Percentiles rank a stretch among this genome's conserved stretches.
phyloP scores from a whole-genome alignment of 345 rosid species.

The Eucalyptus erythrocorys region DNA sequence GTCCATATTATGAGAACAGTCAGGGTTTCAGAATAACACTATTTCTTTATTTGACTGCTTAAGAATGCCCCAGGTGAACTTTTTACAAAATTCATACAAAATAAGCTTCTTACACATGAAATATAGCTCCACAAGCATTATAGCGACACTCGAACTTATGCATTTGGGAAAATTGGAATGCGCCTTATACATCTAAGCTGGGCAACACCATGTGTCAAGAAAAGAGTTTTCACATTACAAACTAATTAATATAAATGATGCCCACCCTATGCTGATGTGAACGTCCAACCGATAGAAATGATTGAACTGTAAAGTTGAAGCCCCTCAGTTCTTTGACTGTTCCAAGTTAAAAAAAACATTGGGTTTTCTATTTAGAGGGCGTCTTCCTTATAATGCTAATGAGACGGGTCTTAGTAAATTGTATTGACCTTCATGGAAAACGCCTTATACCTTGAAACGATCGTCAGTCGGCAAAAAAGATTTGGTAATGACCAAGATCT shows the following conservation, averaged over 20 bases:
- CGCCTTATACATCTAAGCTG: background rate
- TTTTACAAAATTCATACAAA: background rate
- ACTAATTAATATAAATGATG: background rate
- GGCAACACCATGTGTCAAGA: background rate
- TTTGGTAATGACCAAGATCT: constrained; percentile 51
- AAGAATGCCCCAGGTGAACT: background rate
- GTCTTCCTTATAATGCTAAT: background rate
- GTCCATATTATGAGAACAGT: background rate
- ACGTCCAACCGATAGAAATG: background rate
- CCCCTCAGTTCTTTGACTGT: background rate
- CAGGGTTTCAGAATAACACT: background rate
- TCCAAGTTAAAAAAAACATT: background rate
- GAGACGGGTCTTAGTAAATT: background rate
- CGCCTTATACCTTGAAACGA: constrained; percentile 59
- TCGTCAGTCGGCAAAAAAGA: constrained; percentile 71
- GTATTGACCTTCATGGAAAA: background rate
- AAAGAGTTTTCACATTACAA: background rate
- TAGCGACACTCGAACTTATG: background rate
- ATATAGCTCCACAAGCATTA: background rate
- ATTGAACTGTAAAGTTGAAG: background rate
- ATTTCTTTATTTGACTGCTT: background rate
- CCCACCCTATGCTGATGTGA: background rate
- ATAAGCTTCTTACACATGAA: background rate
- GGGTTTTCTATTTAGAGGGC: background rate
- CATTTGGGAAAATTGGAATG: background rate